Percentiles rank a stretch among this genome's conserved stretches.
Evolutionary conservation across 2,329 filamentous ascomycete species (phyloP).

Genomic region (Pestalotiopsis sp.): DNA sequence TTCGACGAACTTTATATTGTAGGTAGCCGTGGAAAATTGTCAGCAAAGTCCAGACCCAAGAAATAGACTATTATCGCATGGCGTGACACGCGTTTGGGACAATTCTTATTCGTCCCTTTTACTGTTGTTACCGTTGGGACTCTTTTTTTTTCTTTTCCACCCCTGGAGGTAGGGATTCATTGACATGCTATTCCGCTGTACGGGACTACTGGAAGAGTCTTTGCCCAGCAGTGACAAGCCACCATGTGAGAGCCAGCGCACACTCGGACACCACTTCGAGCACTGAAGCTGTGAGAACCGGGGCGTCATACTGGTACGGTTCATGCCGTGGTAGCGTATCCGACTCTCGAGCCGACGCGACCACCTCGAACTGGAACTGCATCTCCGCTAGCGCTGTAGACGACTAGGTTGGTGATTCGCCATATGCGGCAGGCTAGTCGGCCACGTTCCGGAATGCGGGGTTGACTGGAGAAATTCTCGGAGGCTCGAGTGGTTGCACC

Average conservation of each 20-base stretch:
- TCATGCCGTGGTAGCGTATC: conserved; percentile 3
- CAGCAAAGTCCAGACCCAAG: background rate
- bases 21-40: background rate
- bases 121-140: background rate
- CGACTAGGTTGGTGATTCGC: conserved; percentile 13
- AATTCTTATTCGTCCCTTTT: background rate
- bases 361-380: conserved; percentile 3
- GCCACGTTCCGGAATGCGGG: conserved; percentile 14
- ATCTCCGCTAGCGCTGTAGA: conserved; percentile 15
- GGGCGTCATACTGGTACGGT: background rate
- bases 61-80: conserved; percentile 2
- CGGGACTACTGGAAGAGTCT: no score
- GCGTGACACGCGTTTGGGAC: conserved; percentile 7
- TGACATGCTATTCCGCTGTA: background rate
- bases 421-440: background rate
- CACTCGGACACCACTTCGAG: background rate
- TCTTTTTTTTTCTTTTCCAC: background rate
- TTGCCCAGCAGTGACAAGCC: background rate
- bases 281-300: background rate
- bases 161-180: background rate
- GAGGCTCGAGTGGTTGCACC: conserved; percentile 14
- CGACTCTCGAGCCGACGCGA: background rate
- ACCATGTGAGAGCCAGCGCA: background rate
- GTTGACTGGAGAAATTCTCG: conserved; percentile 19
- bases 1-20: conserved; percentile 3